Base-by-base conservation (phyloP, 108 stramenopile genomes). In the Fragilaria radians region DNA sequence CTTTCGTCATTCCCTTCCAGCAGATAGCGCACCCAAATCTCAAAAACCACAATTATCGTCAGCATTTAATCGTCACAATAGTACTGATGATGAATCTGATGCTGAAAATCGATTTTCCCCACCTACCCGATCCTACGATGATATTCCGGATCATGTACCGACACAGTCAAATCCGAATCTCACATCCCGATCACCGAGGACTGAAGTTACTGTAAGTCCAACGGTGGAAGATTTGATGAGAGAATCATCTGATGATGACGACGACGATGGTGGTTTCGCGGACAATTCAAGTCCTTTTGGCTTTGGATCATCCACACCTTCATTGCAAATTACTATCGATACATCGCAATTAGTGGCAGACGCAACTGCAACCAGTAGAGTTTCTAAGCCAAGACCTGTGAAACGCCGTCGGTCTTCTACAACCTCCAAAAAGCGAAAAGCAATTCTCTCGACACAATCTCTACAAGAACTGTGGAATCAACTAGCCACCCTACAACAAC, bases 401-500 rank as follows among this genome's bases (percentile, higher is more conserved):
- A 17, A 14, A 1, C 32, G 34, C n/a, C 55, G 55, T 34, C 14
- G 32, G 34, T 32, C 32, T 28, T 29, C 34, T 34, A 31, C 4
- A 17, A 26, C 61, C 32, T 30, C 42, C 28, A 34, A 51, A 31
- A 72, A 57, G 33, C 49, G 42, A 34, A 49, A n/a, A 22, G 23
- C 68, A 5, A 31, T 65, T 0, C 48, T 76, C 9, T 73, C 80
- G 1, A 67, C 75, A 31, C 74, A 26, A 31, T 69, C 64, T 22
- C 54, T 81, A 14, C 32, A 75, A 67, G 80, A 81, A 22, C 49
- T 81, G 17, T 72, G 67, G 75, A 70, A 60, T 26, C 61, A 72
- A 28, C 62, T 73, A 11, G 5, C 65, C 5, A 45, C 59, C 19
- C 46, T 72, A 33, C 72, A 76, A 46, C 53, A 65, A 19, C 27